Evolutionary conservation across 208 protist genomes (phyloP), one percentile per base, ranked within the genome.

Genomic region (Zelonia costaricensis): DNA sequence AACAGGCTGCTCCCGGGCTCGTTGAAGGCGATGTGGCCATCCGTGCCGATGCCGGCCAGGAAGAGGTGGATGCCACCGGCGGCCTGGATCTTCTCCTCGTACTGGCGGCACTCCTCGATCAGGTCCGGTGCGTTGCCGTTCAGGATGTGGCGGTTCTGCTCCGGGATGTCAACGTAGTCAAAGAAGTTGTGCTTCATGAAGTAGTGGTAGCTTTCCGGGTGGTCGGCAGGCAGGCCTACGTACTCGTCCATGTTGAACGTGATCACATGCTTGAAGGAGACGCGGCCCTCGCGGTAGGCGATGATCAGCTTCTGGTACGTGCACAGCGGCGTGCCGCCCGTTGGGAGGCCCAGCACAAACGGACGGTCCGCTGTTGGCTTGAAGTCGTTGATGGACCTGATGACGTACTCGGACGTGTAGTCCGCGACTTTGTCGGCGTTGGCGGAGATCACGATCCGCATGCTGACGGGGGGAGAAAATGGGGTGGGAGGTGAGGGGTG

Each of bases 181-280:
- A 98, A 98, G 35, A 98, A 84, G 81, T 98, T 94, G 28, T 88
- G 71, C 74, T 91, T 89, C 97, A 98, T 98, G 64, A 98, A 98
- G 69, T 88, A 94, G 79, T 97, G 92, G 65, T 98, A 98, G 53
- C 79, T 91, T 81, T 98, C 88, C 18, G 91, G 82, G 77, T 98
- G 97, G 23, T 97, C 86, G 9, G 69, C 53, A 0, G 91, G 82
- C 8, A 97, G 73, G 27, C 87, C 92, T 2, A 96, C 86, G 64
- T 98, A 98, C 81, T 98, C 97, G 57, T 98, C 97, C 97, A 98
- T 98, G 77, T 98, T 98, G 75, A 98, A 98, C 4, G 94, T 97
- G 30, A 98, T 70, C 1, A 98, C 93, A 57, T 98, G 48, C 62
- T 94, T 84, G 69, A 98, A 98, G 23, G 79, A 91, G 28, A 98